These are phyloP conservation scores for Zostera marina DNA, from an alignment of 116 monocot genomes.

Conservation along the genomic window DNA sequence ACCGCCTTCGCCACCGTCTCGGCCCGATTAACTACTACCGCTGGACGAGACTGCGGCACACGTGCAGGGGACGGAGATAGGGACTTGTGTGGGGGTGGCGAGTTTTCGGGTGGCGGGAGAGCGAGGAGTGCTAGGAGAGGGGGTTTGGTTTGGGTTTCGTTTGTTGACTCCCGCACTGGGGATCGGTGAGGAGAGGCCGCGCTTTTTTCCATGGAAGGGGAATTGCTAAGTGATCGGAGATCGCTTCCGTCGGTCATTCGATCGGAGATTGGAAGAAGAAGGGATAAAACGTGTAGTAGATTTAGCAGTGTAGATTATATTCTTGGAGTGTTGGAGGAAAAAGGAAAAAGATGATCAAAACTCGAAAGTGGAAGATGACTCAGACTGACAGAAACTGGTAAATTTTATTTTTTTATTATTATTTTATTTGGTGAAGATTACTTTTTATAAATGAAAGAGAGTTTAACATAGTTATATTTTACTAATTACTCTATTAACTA, in stretches of 20 bases:
- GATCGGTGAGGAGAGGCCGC: background rate
- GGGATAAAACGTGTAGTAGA: too few relatives aligned
- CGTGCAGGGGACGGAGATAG: background rate
- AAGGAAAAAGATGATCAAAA: too few relatives aligned
- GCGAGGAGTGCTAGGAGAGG: background rate
- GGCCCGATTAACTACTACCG: slow-evolving; percentile 6
- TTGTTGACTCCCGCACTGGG: background rate
- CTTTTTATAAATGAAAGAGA: too few relatives aligned
- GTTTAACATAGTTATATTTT: too few relatives aligned
- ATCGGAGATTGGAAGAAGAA: too few relatives aligned
- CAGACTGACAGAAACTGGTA: too few relatives aligned
- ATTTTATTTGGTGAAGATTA: too few relatives aligned
- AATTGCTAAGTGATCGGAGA: background rate
- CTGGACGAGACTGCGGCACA: background rate
- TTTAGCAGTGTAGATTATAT: too few relatives aligned
- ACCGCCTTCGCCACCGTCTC: background rate
- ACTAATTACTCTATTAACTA: too few relatives aligned
- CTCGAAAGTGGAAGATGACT: too few relatives aligned
- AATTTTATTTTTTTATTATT: too few relatives aligned
- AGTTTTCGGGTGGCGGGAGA: background rate
- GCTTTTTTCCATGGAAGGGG: background rate
- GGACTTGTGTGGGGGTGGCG: background rate
- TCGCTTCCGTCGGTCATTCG: background rate
- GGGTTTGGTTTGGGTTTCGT: background rate
- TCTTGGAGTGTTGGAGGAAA: too few relatives aligned